Base-by-base conservation (phyloP, 257 asterid species). In the Solanum infundibuliforme region DNA sequence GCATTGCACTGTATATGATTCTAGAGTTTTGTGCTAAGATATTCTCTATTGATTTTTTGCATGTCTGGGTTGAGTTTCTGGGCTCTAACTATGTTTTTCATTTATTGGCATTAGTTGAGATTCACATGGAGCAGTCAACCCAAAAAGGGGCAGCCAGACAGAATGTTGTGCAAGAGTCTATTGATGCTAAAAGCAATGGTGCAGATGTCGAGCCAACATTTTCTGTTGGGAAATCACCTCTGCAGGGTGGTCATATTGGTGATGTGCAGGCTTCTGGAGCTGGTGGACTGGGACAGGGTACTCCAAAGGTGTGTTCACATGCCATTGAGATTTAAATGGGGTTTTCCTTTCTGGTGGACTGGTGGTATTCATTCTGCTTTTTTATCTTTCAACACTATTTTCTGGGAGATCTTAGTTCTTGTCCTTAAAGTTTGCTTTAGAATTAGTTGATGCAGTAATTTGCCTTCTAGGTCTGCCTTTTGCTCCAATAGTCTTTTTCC, bases 231-330 rank as follows among this genome's bases (percentile, higher is more conserved):
- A 97, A 97, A 90, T 94, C 96, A 3, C 98, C 99, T 90, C 90
- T 89, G 4, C 94, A 87, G 83, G 93, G 90, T 89, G 94, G 94
- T 86, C 86, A 89, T 86, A 83, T 93, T 89, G 91, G 89, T 89
- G 23, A 52, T 48, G 94, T 90, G 91, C 88, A 89, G 89, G 87
- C 91, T 46, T 85, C 91, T 87, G 96, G 94, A 87, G 87, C 95
- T 89, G 95, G 93, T 21, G 99, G 96, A 84, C 95, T 97, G 52
- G 99, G 98, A 66, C 96, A 93, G 89, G 99, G 99, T 89, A 93
- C 94, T 75, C 99, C 99, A 86, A 93, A 95, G 98, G 99, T 95
- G 83, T 76, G 83, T 74, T 5, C 31, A 36, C 83, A 29, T 29
- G 31, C 31, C 31, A 29, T 29, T 29, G 31, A 29, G 31, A 29